phyloP scores from a whole-genome alignment of 1,139 yeast genomes.

The Geotrichum reessii region DNA sequence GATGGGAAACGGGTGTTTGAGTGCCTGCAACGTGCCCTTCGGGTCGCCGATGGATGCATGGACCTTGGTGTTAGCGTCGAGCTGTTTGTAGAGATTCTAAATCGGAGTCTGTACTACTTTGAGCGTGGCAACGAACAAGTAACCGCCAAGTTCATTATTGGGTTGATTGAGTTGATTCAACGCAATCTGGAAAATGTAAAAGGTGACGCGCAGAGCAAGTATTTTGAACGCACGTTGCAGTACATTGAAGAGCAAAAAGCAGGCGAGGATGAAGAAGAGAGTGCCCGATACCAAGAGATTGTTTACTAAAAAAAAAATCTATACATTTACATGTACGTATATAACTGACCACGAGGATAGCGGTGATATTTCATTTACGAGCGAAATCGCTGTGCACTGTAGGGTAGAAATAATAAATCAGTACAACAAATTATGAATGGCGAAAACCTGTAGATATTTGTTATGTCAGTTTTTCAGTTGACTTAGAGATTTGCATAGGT shows the following conservation, averaged over 20 bases:
- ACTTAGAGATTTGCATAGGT: background rate
- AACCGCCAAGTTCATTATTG: conserved; percentile 71
- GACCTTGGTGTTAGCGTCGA: conserved; percentile 74
- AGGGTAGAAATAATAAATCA: background rate
- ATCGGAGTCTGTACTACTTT: conserved; percentile 76
- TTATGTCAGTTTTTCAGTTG: background rate
- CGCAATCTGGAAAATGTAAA: conserved; percentile 53
- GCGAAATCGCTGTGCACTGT: background rate
- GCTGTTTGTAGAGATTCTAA: conserved; percentile 81
- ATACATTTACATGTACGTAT: background rate
- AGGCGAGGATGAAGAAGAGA: conserved; percentile 42
- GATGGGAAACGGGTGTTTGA: conserved; percentile 62
- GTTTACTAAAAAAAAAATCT: conserved; percentile 27
- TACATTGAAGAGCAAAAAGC: conserved; percentile 64
- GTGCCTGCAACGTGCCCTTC: conserved; percentile 65
- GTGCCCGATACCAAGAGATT: conserved; percentile 49
- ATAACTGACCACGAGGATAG: background rate
- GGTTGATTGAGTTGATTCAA: conserved; percentile 75
- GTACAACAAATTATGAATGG: background rate
- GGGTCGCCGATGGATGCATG: conserved; percentile 91
- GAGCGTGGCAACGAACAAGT: conserved; percentile 74
- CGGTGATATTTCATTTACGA: background rate
- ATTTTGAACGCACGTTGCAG: conserved; percentile 60
- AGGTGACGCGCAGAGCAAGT: conserved; percentile 41
- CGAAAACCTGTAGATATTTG: background rate